phyloP scores from a whole-genome alignment of 1,284 basidiomycete species.

The Leccinum fuscescens region DNA sequence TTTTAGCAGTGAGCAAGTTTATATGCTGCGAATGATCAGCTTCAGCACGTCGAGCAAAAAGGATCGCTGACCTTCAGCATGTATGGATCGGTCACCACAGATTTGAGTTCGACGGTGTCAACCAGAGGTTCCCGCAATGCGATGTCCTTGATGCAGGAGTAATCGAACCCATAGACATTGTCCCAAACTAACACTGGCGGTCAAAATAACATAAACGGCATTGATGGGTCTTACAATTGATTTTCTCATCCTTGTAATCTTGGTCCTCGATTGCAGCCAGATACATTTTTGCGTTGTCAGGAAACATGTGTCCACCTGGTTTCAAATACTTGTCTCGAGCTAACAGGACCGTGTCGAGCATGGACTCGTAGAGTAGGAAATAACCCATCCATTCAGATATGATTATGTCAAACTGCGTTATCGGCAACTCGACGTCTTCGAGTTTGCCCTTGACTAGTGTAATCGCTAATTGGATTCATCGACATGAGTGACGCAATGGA shows the following conservation, averaged over 20 bases:
- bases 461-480: conserved; percentile 59
- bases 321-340: conserved; percentile 97
- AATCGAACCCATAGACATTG: conserved; percentile 99
- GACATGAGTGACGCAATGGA: conserved; percentile 8
- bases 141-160: conserved; percentile 99
- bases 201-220: conserved; percentile 5
- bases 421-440: conserved; percentile 85
- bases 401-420: conserved; percentile 94
- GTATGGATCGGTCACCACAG: conserved; percentile 89
- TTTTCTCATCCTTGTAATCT: conserved; percentile 99
- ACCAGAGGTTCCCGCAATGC: conserved; percentile 95
- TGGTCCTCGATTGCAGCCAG: conserved; percentile 98
- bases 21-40: conserved; percentile 60
- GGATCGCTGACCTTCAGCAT: conserved; percentile 65
- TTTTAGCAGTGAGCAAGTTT: conserved; percentile 88
- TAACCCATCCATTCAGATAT: conserved; percentile 99
- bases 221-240: conserved; percentile 68
- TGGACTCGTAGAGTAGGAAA: conserved; percentile 96
- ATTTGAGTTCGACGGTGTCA: conserved; percentile 94
- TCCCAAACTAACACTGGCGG: conserved; percentile 82
- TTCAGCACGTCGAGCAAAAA: conserved; percentile 1
- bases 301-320: conserved; percentile 90
- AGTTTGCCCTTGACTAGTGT: conserved; percentile 98
- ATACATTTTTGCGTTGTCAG: conserved; percentile 92
- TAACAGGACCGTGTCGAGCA: conserved; percentile 97